These are phyloP conservation scores for Malus sylvestris DNA, from an alignment of 306 rosid genomes.

Conservation along the genomic window DNA sequence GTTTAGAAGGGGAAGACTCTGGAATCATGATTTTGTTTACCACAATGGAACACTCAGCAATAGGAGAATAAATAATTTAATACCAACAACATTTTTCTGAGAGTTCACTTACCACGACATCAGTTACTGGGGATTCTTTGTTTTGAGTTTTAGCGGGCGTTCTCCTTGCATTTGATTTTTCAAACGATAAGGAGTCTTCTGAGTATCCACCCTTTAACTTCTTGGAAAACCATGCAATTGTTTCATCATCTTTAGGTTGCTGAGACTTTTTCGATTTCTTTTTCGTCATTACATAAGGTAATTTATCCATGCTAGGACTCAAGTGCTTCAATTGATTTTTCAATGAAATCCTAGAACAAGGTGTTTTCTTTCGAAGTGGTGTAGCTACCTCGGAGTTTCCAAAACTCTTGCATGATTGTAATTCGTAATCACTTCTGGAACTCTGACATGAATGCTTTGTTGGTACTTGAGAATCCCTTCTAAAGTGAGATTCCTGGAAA, in stretches of 20 bases:
- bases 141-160: not conserved
- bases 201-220: not conserved
- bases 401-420: not conserved
- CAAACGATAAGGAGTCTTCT: not conserved
- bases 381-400: not conserved
- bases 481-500: not conserved
- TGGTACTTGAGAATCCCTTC: not conserved
- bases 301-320: not conserved
- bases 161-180: not conserved
- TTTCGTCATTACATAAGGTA: not conserved
- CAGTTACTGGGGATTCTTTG: not conserved
- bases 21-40: not conserved
- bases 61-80: not conserved
- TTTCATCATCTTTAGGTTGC: not conserved
- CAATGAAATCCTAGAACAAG: not conserved
- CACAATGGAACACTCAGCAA: not conserved
- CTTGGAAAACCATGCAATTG: not conserved
- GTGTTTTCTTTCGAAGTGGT: not conserved
- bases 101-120: slow-evolving; percentile 1
- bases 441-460: not conserved
- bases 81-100: not conserved
- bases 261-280: not conserved
- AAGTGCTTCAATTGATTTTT: not conserved
- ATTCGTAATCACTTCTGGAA: not conserved
- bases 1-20: not conserved